Evolutionary conservation across 2,329 filamentous ascomycete genomes (phyloP).

Genomic region (Pyrenochaeta sp.): DNA sequence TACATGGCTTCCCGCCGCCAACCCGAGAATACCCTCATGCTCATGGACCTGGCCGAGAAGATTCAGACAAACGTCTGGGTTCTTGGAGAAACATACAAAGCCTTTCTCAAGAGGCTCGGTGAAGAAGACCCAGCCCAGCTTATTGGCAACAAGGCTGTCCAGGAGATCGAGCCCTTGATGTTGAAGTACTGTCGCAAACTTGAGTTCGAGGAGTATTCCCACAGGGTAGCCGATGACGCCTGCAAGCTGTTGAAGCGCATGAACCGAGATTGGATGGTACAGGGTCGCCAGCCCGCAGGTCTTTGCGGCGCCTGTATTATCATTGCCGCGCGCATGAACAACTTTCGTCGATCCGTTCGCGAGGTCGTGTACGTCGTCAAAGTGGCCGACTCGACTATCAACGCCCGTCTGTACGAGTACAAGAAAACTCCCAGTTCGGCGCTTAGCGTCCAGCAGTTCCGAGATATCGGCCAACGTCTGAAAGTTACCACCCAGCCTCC

Average conservation of each 20-base stretch:
- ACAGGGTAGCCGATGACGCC: slow-evolving; percentile 87
- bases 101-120: slow-evolving; percentile 71
- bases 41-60: slow-evolving; percentile 94
- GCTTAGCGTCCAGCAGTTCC: slow-evolving; percentile 87
- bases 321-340: slow-evolving; percentile 96
- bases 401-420: slow-evolving; percentile 91
- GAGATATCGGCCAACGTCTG: slow-evolving; percentile 69
- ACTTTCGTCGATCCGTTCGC: slow-evolving; percentile 88
- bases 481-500: slow-evolving; percentile 75
- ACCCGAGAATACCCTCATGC: slow-evolving; percentile 82
- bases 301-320: slow-evolving; percentile 94
- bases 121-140: slow-evolving; percentile 62
- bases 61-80: slow-evolving; percentile 88
- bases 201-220: slow-evolving; percentile 83
- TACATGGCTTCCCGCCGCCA: slow-evolving; percentile 87
- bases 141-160: slow-evolving; percentile 61
- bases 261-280: slow-evolving; percentile 97
- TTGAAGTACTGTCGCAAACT: slow-evolving; percentile 89
- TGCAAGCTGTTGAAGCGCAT: slow-evolving; percentile 88
- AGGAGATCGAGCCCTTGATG: slow-evolving; percentile 86
- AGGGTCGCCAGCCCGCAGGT: slow-evolving; percentile 89
- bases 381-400: slow-evolving; percentile 91
- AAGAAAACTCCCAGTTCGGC: slow-evolving; percentile 83
- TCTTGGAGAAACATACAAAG: slow-evolving; percentile 88
- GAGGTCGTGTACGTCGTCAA: slow-evolving; percentile 99